A percentile compares a stretch with the other conserved stretches of the same genome.
phyloP scores from a whole-genome alignment of 2,329 filamentous ascomycete genomes.

The Fusarium pseudocircinatum region DNA sequence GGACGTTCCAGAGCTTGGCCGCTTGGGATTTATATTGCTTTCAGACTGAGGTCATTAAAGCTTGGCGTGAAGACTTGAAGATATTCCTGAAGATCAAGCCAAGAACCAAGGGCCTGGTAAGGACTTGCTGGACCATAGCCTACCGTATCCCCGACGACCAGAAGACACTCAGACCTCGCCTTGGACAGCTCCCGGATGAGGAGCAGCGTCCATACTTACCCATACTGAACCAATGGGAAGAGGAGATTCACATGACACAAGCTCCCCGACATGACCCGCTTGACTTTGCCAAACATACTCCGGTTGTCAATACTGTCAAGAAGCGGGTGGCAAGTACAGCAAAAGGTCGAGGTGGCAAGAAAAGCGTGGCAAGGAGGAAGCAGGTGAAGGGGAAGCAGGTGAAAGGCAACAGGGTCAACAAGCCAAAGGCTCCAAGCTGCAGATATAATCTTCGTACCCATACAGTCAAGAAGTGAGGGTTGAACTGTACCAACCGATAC shows the following conservation, averaged over 20 bases:
- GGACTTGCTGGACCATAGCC: not conserved
- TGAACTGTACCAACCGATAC: not conserved
- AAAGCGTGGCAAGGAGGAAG: not conserved
- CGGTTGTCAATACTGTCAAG: not conserved
- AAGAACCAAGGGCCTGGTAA: not conserved
- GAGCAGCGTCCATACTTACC: not conserved
- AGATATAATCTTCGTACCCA: not conserved
- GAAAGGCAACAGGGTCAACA: not conserved
- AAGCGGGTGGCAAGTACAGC: not conserved
- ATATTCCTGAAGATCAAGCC: too few relatives aligned
- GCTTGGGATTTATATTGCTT: conserved; percentile 1
- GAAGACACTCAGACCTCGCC: not conserved
- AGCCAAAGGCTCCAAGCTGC: not conserved
- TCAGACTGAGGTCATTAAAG: too few relatives aligned
- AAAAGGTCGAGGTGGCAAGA: not conserved
- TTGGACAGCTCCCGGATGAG: rapidly evolving
- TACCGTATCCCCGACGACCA: not conserved
- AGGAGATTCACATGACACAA: too few relatives aligned
- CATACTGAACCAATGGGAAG: too few relatives aligned
- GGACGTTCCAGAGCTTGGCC: conserved; percentile 11
- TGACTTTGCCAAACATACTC: not conserved
- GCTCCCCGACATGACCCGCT: not conserved
- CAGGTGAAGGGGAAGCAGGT: not conserved
- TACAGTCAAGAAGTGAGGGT: not conserved
- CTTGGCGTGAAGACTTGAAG: too few relatives aligned